Conservation (phyloP, 108 stramenopile species). For the Chaetoceros muelleri region DNA sequence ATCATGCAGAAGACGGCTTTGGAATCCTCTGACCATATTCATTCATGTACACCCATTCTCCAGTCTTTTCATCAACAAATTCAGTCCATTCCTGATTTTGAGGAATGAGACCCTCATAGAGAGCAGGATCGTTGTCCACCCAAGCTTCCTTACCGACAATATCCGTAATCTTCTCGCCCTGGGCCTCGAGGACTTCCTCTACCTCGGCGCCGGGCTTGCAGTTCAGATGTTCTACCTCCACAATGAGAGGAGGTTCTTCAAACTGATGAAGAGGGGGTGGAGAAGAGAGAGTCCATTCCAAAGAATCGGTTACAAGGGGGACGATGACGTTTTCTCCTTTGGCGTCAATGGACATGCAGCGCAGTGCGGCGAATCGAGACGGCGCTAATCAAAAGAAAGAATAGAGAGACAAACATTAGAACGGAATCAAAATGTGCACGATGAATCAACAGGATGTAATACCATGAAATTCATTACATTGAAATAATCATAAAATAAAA, state of each 20-base stretch:
- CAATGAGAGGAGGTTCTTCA: conserved; percentile 94
- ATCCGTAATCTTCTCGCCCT: conserved; percentile 77
- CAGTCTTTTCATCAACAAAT: conserved; percentile 81
- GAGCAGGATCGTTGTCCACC: conserved; percentile 69
- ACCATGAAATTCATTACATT: background rate
- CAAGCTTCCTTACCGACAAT: conserved; percentile 81
- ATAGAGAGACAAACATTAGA: no score
- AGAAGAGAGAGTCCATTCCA: conserved; percentile 91
- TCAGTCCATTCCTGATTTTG: conserved; percentile 85
- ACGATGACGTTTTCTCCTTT: conserved; percentile 81
- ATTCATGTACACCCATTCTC: conserved; percentile 76
- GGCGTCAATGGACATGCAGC: background rate
- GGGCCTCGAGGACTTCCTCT: conserved; percentile 62
- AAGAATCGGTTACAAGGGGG: conserved; percentile 83
- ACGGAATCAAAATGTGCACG: background rate
- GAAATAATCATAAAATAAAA: background rate
- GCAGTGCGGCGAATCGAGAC: background rate
- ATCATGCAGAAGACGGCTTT: no score
- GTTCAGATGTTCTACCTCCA: conserved; percentile 81
- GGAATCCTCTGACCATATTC: conserved; percentile 60
- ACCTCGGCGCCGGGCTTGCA: conserved; percentile 76
- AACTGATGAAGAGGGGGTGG: conserved; percentile 98
- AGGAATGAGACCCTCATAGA: conserved; percentile 82
- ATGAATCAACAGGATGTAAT: background rate
- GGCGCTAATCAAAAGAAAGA: background rate